Evolutionary conservation across 2,329 filamentous ascomycete genomes (phyloP).

Genomic region (Alternaria conjuncta): DNA sequence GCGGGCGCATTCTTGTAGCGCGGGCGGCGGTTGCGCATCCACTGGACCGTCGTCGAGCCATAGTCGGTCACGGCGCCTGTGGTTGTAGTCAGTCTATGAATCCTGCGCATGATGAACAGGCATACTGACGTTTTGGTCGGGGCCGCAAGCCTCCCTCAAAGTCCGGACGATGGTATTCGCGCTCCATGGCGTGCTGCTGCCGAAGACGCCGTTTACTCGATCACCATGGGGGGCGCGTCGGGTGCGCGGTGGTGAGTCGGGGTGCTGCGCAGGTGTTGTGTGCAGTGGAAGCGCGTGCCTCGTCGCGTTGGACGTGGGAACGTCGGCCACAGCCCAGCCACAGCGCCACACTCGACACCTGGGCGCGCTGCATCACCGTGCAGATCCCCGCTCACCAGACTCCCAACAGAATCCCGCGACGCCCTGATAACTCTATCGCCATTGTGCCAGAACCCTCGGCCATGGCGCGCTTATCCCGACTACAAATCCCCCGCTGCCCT

Average conservation of each 20-base stretch:
- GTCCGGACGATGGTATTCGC: conserved; percentile 44
- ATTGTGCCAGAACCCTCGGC: conserved; percentile 12
- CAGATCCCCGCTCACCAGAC: conserved; percentile 22
- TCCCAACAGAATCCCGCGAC: conserved; percentile 25
- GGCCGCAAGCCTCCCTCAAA: conserved; percentile 43
- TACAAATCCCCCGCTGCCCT: conserved; percentile 12
- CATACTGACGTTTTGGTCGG: conserved; percentile 45
- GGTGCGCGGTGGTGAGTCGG: background rate
- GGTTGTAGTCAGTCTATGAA: conserved; percentile 1
- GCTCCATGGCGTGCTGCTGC: conserved; percentile 39
- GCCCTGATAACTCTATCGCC: conserved; percentile 16
- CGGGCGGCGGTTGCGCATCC: conserved; percentile 82
- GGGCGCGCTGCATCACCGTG: conserved; percentile 18
- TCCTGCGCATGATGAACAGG: conserved; percentile 1
- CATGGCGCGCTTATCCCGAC: conserved; percentile 14
- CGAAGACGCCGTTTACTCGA: background rate
- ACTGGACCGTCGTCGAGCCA: conserved; percentile 86
- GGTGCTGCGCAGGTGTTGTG: conserved; percentile 6
- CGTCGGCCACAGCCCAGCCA: conserved; percentile 5
- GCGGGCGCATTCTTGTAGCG: conserved; percentile 74
- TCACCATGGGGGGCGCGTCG: conserved; percentile 6
- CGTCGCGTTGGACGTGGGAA: conserved; percentile 5
- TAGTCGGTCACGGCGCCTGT: conserved; percentile 93
- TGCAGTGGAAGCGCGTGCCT: conserved; percentile 11
- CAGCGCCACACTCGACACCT: conserved; percentile 12